Evolutionary conservation across 139 green algal species (phyloP).

Genomic region (Astrephomene gubernaculifera): DNA sequence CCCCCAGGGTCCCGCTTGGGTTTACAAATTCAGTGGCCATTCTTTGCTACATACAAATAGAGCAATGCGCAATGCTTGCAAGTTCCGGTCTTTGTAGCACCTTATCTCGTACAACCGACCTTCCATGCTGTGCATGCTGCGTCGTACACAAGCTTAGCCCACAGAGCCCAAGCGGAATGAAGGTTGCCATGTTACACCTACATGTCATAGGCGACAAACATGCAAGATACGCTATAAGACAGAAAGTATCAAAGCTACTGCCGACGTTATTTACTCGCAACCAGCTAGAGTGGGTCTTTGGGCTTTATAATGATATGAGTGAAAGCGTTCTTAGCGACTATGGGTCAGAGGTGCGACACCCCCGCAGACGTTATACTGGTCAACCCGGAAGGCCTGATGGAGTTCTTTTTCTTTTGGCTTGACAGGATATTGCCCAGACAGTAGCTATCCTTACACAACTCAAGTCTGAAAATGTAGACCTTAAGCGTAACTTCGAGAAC

Average conservation of each 20-base stretch:
- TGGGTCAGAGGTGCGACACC: slow-evolving; percentile 30
- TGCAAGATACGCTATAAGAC: no score
- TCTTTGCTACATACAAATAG: no score
- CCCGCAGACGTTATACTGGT: not conserved
- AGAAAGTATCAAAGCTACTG: not conserved
- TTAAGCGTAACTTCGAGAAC: slow-evolving; percentile 74
- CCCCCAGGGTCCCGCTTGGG: not conserved
- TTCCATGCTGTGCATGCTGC: no score
- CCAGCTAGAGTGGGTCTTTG: not conserved
- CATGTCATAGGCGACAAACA: no score
- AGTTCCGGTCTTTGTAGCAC: no score
- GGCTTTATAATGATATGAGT: slow-evolving; percentile 16
- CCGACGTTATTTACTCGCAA: not conserved
- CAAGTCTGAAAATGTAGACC: slow-evolving; percentile 61
- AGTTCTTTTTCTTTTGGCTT: no score
- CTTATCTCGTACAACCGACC: no score
- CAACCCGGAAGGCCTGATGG: not conserved
- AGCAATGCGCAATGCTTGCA: no score
- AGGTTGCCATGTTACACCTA: no score
- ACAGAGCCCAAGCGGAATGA: no score
- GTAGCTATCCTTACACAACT: slow-evolving; percentile 52
- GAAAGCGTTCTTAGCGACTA: slow-evolving; percentile 41
- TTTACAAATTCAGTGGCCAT: not conserved
- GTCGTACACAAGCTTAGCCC: no score
- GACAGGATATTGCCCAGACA: slow-evolving; percentile 51